A percentile compares a stretch with the other conserved stretches of the same genome.
Evolutionary conservation across 345 rosid genomes (phyloP).

Genomic region (Gossypium turneri): DNA sequence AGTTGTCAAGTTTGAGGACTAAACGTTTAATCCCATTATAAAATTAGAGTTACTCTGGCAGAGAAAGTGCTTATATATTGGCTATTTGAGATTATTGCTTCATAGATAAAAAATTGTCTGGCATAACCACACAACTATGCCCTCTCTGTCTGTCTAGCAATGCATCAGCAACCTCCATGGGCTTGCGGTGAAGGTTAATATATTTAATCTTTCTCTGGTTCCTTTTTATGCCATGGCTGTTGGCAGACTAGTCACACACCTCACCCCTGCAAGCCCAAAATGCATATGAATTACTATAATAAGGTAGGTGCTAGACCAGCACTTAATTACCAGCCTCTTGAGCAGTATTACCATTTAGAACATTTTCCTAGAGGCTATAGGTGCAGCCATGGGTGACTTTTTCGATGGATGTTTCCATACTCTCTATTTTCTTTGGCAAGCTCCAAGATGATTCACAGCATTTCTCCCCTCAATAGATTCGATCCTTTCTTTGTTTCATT

Average conservation of each 20-base stretch:
- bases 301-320: neutral
- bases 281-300: neutral
- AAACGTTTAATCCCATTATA: no score
- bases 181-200: neutral
- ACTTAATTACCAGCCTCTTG: neutral
- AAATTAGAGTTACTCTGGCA: neutral
- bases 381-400: neutral
- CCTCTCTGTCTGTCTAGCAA: neutral
- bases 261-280: neutral
- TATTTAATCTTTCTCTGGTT: constrained; percentile 1
- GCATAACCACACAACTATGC: neutral
- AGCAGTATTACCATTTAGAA: neutral
- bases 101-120: neutral
- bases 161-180: neutral
- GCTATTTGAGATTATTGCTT: neutral
- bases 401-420: neutral
- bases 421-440: constrained; percentile 2
- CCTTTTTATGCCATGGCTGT: neutral
- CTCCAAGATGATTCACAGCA: neutral
- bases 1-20: no score
- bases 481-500: neutral
- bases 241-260: neutral
- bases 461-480: neutral
- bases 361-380: neutral
- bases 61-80: neutral